phyloP scores from a whole-genome alignment of 2,329 filamentous ascomycete species.

The Fusarium paranaense region DNA sequence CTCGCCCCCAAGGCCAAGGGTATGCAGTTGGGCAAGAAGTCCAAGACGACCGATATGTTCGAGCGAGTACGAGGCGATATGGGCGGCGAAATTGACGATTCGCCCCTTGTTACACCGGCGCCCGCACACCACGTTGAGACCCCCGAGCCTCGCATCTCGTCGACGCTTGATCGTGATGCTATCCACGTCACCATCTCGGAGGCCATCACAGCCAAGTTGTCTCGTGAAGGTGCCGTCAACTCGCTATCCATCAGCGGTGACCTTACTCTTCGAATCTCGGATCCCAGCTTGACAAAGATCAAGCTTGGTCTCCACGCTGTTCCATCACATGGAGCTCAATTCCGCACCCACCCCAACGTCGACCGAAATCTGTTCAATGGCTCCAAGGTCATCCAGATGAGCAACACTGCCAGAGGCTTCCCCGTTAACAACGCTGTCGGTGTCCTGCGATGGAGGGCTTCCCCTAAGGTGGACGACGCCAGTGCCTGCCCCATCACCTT shows the following conservation, averaged over 20 bases:
- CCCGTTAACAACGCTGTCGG: conserved; percentile 94
- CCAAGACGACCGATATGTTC: conserved; percentile 96
- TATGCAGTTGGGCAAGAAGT: conserved; percentile 99
- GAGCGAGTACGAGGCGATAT: conserved; percentile 93
- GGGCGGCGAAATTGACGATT: conserved; percentile 84
- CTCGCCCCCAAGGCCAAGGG: conserved; percentile 89
- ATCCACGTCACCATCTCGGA: conserved; percentile 91
- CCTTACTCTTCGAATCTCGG: conserved; percentile 88
- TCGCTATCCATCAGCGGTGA: conserved; percentile 92
- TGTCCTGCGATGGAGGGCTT: conserved; percentile 91
- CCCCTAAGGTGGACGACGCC: conserved; percentile 82
- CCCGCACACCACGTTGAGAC: conserved; percentile 63
- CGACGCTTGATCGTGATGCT: conserved; percentile 81
- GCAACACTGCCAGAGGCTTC: conserved; percentile 88
- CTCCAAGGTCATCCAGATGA: conserved; percentile 88
- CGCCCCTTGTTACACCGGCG: conserved; percentile 74
- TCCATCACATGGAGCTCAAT: conserved; percentile 85
- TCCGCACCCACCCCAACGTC: conserved; percentile 96
- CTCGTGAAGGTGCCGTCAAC: conserved; percentile 87
- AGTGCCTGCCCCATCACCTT: conserved; percentile 92
- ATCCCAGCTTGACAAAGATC: conserved; percentile 89
- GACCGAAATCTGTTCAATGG: conserved; percentile 89
- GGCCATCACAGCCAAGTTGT: conserved; percentile 88
- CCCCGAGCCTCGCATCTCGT: conserved; percentile 67
- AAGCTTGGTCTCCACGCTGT: conserved; percentile 84